Evolutionary conservation across 768 basidiomycete genomes (phyloP).

Genomic region (Mrakia hoshinonis): DNA sequence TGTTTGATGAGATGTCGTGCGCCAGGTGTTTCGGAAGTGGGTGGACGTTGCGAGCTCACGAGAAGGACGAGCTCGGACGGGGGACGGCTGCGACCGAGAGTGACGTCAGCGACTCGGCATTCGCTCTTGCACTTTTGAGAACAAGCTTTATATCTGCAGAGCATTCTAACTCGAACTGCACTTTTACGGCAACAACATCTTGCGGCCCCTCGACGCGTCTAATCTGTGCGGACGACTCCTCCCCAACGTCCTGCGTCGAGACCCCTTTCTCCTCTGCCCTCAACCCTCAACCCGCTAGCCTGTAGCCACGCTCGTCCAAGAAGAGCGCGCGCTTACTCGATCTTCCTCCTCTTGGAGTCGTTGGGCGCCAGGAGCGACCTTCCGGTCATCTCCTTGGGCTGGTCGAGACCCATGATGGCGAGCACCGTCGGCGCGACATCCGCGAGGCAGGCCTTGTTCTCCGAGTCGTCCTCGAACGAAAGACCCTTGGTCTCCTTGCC

Average conservation of each 20-base stretch:
- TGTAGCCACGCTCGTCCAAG: too few relatives aligned
- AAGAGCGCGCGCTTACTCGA: constrained; percentile 3
- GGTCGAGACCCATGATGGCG: constrained; percentile 50
- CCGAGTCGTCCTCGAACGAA: constrained; percentile 48
- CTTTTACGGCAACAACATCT: neutral
- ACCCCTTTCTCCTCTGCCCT: neutral
- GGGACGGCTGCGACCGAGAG: neutral
- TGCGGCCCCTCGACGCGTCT: neutral
- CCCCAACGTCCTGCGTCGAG: neutral
- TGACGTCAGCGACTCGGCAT: neutral
- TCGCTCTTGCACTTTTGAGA: neutral
- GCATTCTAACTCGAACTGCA: too few relatives aligned
- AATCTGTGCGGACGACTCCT: neutral
- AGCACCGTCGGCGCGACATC: constrained; percentile 87
- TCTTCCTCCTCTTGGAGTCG: constrained; percentile 13
- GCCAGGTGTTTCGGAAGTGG: too few relatives aligned
- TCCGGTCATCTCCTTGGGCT: constrained; percentile 38
- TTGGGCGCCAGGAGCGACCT: constrained; percentile 32
- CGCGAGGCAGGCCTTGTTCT: constrained; percentile 57
- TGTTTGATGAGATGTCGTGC: neutral
- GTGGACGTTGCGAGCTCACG: too few relatives aligned
- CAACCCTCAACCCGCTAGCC: neutral
- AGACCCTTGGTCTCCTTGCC: constrained; percentile 48
- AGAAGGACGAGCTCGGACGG: neutral
- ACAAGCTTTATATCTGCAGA: too few relatives aligned